Evolutionary conservation across 2,329 filamentous ascomycete genomes (phyloP).

Genomic region (Shiraia sp.): DNA sequence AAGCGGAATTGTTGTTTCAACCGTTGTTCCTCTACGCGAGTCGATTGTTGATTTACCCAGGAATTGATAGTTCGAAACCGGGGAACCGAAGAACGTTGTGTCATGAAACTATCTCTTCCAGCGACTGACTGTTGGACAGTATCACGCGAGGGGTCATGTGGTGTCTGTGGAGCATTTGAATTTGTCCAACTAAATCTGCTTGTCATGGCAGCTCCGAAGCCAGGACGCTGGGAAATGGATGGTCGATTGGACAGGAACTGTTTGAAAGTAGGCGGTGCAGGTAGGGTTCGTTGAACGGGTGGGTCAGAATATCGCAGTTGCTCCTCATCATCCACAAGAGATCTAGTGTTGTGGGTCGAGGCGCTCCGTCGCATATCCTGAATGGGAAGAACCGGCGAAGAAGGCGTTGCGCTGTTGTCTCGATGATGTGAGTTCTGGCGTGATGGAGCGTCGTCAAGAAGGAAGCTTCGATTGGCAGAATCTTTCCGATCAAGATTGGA

Average conservation of each 20-base stretch:
- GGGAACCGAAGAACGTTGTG: constrained; percentile 39
- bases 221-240: constrained; percentile 34
- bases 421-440: constrained; percentile 34
- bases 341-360: constrained; percentile 39
- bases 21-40: constrained; percentile 41
- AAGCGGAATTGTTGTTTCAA: constrained; percentile 41
- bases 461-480: constrained; percentile 25
- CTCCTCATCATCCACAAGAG: constrained; percentile 26
- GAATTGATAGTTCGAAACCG: constrained; percentile 48
- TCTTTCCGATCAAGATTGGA: constrained; percentile 10
- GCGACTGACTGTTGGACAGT: constrained; percentile 23
- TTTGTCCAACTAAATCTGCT: constrained; percentile 48
- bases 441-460: constrained; percentile 28
- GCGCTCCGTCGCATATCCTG: constrained; percentile 29
- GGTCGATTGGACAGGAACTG: constrained; percentile 45
- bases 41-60: constrained; percentile 47
- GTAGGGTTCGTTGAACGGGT: constrained; percentile 23
- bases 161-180: constrained; percentile 45
- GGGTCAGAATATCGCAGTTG: constrained; percentile 27
- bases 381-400: constrained; percentile 35
- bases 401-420: constrained; percentile 35
- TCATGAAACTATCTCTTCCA: constrained; percentile 42
- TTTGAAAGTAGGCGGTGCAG: constrained; percentile 43
- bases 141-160: constrained; percentile 36
- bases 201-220: constrained; percentile 27